Conservation (phyloP, 805 yeast genomes). For the Yamadazyma endophytica region DNA sequence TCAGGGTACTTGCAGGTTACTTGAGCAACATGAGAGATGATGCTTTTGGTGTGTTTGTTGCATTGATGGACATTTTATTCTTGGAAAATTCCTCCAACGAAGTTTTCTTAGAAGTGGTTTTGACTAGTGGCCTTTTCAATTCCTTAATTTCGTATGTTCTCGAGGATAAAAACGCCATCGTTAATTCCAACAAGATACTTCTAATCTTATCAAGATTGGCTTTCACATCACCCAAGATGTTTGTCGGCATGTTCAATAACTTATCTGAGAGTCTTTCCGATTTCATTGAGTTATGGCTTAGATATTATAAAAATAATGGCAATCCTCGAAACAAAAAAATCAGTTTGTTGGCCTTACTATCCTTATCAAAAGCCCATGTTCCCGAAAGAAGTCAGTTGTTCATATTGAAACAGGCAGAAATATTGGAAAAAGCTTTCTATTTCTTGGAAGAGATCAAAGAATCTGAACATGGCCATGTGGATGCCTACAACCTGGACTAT, state of each 20-base stretch:
- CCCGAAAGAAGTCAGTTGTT: slow-evolving; percentile 17
- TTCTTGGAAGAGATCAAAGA: slow-evolving; percentile 78
- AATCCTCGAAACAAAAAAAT: slow-evolving; percentile 75
- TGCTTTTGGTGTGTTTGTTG: slow-evolving; percentile 51
- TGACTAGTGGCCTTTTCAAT: slow-evolving; percentile 43
- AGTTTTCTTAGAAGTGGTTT: slow-evolving; percentile 23
- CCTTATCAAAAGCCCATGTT: slow-evolving; percentile 38
- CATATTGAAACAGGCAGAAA: slow-evolving; percentile 19
- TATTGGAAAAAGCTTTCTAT: slow-evolving; percentile 31
- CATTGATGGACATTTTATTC: slow-evolving; percentile 49
- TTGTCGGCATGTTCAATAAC: slow-evolving; percentile 29
- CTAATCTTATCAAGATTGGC: slow-evolving; percentile 35
- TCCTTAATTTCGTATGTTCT: slow-evolving; percentile 38
- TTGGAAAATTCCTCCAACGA: slow-evolving; percentile 24
- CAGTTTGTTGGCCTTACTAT: slow-evolving; percentile 56
- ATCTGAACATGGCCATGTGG: slow-evolving; percentile 26
- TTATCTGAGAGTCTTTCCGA: slow-evolving; percentile 17
- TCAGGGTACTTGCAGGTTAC: slow-evolving; percentile 50
- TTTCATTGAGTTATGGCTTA: slow-evolving; percentile 35
- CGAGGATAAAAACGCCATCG: slow-evolving; percentile 42
- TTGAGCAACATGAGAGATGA: slow-evolving; percentile 67
- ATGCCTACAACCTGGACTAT: slow-evolving; percentile 32
- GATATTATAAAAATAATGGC: slow-evolving; percentile 48
- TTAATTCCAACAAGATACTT: slow-evolving; percentile 32
- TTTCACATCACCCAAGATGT: slow-evolving; percentile 28